Percentiles rank a stretch among this genome's conserved stretches.
These are phyloP conservation scores for Cryptosporidium baileyi DNA, from an alignment of 169 alveolate species.

Conservation along the genomic window DNA sequence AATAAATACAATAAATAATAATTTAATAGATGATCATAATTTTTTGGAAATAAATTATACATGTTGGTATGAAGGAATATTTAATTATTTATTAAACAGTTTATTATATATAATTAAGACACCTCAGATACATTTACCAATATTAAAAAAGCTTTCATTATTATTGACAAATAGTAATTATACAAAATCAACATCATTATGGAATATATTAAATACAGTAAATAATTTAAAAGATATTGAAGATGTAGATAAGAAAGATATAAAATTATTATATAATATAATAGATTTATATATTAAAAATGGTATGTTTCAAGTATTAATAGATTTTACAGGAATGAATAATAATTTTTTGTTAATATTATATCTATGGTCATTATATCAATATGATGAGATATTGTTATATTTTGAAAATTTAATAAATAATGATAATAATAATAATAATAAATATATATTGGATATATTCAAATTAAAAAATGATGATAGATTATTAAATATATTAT, in stretches of 20 bases:
- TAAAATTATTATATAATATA: not conserved
- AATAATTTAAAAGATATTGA: not conserved
- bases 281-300: conserved; percentile 25
- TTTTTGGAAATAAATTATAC: conserved; percentile 5
- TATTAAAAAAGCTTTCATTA: conserved; percentile 11
- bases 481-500: not conserved
- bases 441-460: too few species aligned
- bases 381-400: not conserved
- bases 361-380: conserved; percentile 42
- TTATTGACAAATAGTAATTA: not conserved
- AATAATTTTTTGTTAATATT: conserved; percentile 9
- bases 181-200: conserved; percentile 42
- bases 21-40: not conserved
- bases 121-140: conserved; percentile 48
- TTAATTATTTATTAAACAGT: not conserved
- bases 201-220: conserved; percentile 11
- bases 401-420: too few species aligned
- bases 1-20: not conserved
- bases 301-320: not conserved
- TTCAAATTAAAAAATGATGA: too few species aligned
- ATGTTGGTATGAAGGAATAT: conserved; percentile 63
- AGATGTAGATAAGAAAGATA: not conserved
- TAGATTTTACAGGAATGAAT: not conserved
- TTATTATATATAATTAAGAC: conserved; percentile 31
- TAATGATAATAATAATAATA: too few species aligned